Conservation (phyloP, 257 asterid genomes). For the Nicotiana benthamiana region DNA sequence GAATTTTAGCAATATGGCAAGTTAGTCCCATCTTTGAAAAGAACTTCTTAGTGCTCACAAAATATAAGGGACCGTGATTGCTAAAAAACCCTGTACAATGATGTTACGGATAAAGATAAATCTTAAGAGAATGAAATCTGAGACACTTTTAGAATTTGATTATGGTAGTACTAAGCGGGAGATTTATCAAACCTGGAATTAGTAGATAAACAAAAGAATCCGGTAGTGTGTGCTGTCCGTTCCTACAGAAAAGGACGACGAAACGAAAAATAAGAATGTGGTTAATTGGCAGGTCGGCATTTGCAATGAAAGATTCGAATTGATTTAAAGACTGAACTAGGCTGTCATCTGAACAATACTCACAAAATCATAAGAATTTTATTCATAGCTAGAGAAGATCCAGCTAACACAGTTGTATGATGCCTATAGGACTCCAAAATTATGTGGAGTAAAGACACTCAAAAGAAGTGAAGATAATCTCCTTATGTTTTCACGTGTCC, state of each 20-base stretch:
- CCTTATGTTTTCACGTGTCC: background rate
- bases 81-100: slow-evolving; percentile 73
- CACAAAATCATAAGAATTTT: background rate
- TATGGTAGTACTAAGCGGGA: background rate
- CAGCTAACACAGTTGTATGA: background rate
- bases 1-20: slow-evolving; percentile 89
- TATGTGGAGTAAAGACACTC: background rate
- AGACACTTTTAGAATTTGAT: background rate
- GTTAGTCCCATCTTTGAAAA: slow-evolving; percentile 92
- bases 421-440: background rate
- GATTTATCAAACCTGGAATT: slow-evolving; percentile 62
- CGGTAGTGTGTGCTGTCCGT: slow-evolving; percentile 75
- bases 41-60: slow-evolving; percentile 69
- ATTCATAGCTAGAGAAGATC: background rate
- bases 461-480: background rate
- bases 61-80: slow-evolving; percentile 83
- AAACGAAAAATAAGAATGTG: background rate
- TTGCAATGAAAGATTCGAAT: background rate
- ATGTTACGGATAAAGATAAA: background rate
- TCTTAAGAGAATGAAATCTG: background rate
- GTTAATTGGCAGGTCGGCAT: background rate
- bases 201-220: slow-evolving; percentile 81
- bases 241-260: slow-evolving; percentile 33
- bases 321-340: background rate
- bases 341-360: background rate